These are phyloP conservation scores for Saccharomyces pastorianus DNA, from an alignment of 1,139 yeast species.

Conservation along the genomic window DNA sequence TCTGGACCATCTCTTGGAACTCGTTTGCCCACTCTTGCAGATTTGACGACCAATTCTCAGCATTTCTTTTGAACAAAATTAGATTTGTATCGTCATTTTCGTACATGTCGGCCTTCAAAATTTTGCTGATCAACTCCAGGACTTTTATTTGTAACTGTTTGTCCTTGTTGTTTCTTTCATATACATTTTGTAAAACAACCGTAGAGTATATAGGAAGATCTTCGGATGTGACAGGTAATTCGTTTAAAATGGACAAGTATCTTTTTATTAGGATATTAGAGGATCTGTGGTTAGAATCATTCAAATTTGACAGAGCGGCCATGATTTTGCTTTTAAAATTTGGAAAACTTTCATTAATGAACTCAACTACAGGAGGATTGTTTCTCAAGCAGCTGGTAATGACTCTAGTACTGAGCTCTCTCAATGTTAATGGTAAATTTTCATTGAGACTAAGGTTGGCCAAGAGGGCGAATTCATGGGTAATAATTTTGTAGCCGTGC, in stretches of 20 bases:
- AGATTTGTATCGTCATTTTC: conserved; percentile 1
- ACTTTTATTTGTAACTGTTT: conserved; percentile 27
- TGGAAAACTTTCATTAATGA: conserved; percentile 15
- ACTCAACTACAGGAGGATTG: conserved; percentile 54
- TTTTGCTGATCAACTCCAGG: conserved; percentile 24
- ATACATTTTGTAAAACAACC: conserved; percentile 15
- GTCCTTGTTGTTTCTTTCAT: conserved; percentile 13
- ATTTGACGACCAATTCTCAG: conserved; percentile 10
- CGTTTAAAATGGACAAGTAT: conserved; percentile 24
- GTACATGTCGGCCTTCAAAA: conserved; percentile 7
- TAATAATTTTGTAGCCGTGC: conserved; percentile 28
- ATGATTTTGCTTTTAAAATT: conserved; percentile 14
- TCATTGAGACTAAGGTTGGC: conserved; percentile 12
- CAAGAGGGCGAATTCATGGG: conserved; percentile 25
- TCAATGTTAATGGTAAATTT: conserved; percentile 21
- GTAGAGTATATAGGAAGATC: conserved; percentile 12
- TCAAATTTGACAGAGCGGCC: conserved; percentile 7
- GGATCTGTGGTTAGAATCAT: conserved; percentile 6
- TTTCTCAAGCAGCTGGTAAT: conserved; percentile 59
- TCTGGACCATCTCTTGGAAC: conserved; percentile 21
- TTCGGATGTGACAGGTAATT: conserved; percentile 11
- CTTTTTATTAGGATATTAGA: conserved; percentile 18
- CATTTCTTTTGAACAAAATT: conserved; percentile 3
- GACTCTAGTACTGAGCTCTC: conserved; percentile 44
- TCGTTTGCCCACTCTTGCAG: conserved; percentile 24